Evolutionary conservation across 2,329 filamentous ascomycete genomes (phyloP), one percentile per base, ranked within the genome.

Genomic region (Teratosphaeria epicoccoides): DNA sequence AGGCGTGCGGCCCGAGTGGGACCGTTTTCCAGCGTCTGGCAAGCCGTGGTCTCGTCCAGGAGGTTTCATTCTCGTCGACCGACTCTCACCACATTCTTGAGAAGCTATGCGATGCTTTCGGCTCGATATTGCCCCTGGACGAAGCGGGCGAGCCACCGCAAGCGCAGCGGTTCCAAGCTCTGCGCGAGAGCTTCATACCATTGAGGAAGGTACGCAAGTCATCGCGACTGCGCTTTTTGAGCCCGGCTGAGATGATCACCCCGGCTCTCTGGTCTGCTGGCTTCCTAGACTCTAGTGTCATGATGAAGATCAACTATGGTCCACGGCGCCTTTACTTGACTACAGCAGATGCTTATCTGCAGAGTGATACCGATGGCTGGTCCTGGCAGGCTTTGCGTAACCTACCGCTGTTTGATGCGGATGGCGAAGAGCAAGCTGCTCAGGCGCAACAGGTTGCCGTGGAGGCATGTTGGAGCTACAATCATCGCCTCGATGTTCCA

Each of bases 151-250:
- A 14, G 11, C 61, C 61, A 9, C 57, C 66, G 4, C 69, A 71
- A 45, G 60, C 61, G n/a, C 66, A 66, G 4, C 71, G 71, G 40
- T 81, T 77, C 49, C 70, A 83, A 20, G 86, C 82, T 5, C 72
- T 90, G 17, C 76, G 78, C 50, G 82, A 84, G 43, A 69, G 79
- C 0, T 88, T 85, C 77, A 77, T 90, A n/a, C 87, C 87, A 4
- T 72, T 91, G 17, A 80, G 86, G 48, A 90, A 90, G 65, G 72
- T 88, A 2, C 80, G 86, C 63, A 88, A 85, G 62, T 84, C 88
- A 52, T 83, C 83, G 0, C 78, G 81, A 24, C 74, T 91, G 6
- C 80, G 81, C 1, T 89, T 89, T 59, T 73, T 90, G 10, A 79
- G 78, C 5, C 81, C 81, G 1, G 73, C 80, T 1, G 87, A 90